These are phyloP conservation scores for Yamadazyma laniorum DNA, from an alignment of 805 yeast genomes.

Conservation along the genomic window DNA sequence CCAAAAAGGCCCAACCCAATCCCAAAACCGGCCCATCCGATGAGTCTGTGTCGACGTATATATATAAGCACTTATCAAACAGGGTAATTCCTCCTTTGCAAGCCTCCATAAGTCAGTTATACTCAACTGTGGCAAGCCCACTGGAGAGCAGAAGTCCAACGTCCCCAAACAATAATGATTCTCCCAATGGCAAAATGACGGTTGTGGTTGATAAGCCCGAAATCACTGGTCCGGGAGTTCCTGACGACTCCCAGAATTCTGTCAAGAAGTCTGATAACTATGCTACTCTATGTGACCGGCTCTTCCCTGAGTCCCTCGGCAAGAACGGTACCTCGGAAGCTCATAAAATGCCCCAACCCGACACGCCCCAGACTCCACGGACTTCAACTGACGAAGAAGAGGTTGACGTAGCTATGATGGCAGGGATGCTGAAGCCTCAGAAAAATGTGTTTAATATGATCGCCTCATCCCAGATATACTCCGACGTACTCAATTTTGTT, in stretches of 20 bases:
- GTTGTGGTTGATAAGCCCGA: no score
- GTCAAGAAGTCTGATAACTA: no score
- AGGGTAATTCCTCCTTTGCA: conserved; percentile 12
- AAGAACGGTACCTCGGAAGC: no score
- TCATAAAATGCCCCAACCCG: no score
- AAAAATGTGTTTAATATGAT: conserved; percentile 28
- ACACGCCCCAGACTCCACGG: background rate
- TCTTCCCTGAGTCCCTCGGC: no score
- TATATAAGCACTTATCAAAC: no score
- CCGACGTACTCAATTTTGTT: conserved; percentile 19
- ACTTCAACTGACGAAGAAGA: conserved; percentile 19
- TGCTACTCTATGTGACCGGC: no score
- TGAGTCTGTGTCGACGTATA: no score
- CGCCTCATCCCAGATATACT: conserved; percentile 28
- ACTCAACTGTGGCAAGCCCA: conserved; percentile 1
- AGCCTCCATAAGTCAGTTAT: conserved; percentile 3
- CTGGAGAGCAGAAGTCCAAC: background rate
- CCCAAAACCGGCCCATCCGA: no score
- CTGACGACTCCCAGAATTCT: no score
- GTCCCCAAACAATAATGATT: background rate
- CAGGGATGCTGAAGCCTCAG: conserved; percentile 22
- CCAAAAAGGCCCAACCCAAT: no score
- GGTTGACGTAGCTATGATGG: conserved; percentile 27
- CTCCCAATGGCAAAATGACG: background rate
- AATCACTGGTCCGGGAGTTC: no score